A percentile compares a stretch with the other conserved stretches of the same genome.
Evolutionary conservation across 1,284 basidiomycete species (phyloP).

Genomic region (Rhizopogon parksii): DNA sequence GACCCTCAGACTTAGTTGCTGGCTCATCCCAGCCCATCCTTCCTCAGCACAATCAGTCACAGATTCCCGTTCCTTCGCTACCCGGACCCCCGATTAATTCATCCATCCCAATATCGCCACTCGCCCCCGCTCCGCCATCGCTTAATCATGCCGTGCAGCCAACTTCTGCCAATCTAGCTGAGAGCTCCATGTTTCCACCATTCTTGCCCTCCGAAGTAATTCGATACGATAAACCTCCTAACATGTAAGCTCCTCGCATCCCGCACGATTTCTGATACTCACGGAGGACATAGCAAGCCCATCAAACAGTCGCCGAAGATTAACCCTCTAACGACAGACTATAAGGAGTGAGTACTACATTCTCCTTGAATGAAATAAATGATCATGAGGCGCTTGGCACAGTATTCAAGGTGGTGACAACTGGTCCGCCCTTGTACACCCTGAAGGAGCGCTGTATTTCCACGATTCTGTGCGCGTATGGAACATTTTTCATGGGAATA

Average conservation of each 20-base stretch:
- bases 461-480: neutral
- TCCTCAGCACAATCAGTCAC: neutral
- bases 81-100: neutral
- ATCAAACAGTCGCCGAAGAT: neutral
- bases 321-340: neutral
- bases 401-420: neutral
- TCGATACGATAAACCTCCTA: neutral
- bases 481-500: too few relatives aligned
- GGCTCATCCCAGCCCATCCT: neutral
- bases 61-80: neutral
- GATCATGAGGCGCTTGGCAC: neutral
- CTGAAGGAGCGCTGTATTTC: slow-evolving; percentile 6
- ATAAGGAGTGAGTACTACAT: neutral
- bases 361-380: neutral
- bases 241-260: neutral
- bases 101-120: neutral
- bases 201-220: neutral
- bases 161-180: neutral
- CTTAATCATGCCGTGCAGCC: neutral
- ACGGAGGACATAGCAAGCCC: neutral
- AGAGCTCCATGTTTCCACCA: neutral
- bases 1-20: neutral
- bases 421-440: neutral
- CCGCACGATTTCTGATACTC: neutral
- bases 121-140: neutral